Evolutionary conservation across 2,329 filamentous ascomycete species (phyloP).

Genomic region (Alternaria ventricosa): DNA sequence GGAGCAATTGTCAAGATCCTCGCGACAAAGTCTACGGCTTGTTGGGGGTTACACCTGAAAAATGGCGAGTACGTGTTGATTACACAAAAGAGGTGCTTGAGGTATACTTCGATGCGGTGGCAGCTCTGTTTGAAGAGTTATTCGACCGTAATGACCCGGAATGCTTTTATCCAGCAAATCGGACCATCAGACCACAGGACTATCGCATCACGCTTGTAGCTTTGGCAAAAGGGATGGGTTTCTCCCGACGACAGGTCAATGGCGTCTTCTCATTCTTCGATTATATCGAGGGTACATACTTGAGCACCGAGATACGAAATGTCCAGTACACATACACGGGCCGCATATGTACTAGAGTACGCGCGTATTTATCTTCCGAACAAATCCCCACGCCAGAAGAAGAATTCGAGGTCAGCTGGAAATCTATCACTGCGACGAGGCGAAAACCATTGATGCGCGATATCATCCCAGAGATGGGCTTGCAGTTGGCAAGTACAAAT

Average conservation of each 20-base stretch:
- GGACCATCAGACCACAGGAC: no score
- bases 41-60: background rate
- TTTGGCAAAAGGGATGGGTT: background rate
- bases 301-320: background rate
- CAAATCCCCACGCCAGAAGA: rapidly evolving
- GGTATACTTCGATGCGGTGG: background rate
- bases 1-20: background rate
- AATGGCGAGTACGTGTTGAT: background rate
- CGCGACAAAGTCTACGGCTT: background rate
- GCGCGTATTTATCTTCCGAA: rapidly evolving
- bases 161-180: background rate
- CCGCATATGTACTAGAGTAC: background rate
- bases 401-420: background rate
- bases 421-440: background rate
- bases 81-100: background rate
- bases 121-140: background rate
- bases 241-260: rapidly evolving
- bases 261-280: background rate
- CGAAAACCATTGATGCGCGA: background rate
- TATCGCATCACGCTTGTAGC: background rate
- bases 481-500: background rate
- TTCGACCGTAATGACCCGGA: background rate
- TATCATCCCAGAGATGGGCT: background rate
- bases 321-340: background rate
- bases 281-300: background rate